Evolutionary conservation across 306 rosid species (phyloP).

Genomic region (Gleditsia sinensis): DNA sequence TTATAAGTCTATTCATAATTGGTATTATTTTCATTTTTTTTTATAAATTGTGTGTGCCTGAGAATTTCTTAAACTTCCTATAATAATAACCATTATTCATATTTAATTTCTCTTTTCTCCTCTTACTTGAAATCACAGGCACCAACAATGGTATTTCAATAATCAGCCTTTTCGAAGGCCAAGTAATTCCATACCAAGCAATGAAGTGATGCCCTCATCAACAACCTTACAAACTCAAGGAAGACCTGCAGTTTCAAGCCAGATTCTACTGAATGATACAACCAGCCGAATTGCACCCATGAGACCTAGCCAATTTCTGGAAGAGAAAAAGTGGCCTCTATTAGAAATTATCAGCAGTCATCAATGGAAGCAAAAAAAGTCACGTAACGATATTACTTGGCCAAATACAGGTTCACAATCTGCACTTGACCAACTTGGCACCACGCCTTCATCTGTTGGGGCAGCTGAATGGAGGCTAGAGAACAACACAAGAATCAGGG

Average conservation of each 20-base stretch:
- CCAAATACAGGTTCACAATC: conserved; percentile 26
- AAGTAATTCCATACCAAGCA: conserved; percentile 28
- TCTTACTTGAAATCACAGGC: conserved; percentile 25
- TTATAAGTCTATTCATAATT: too few relatives aligned
- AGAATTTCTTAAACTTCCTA: too few relatives aligned
- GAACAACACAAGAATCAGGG: conserved; percentile 32
- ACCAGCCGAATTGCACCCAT: conserved; percentile 43
- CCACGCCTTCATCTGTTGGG: conserved; percentile 27
- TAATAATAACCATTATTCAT: background rate
- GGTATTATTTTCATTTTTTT: too few relatives aligned
- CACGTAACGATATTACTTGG: conserved; percentile 29
- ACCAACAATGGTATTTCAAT: conserved; percentile 42
- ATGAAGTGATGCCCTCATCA: conserved; percentile 35
- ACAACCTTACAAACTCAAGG: conserved; percentile 36
- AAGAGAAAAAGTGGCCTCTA: conserved; percentile 59
- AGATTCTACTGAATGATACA: conserved; percentile 25
- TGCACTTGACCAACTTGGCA: conserved; percentile 30
- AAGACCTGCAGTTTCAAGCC: conserved; percentile 34
- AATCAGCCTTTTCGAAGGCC: conserved; percentile 38
- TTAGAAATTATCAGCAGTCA: conserved; percentile 31
- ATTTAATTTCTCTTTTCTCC: background rate
- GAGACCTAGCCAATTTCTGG: conserved; percentile 59
- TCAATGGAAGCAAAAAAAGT: conserved; percentile 37
- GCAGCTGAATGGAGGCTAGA: conserved; percentile 34
- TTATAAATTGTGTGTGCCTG: too few relatives aligned